Evolutionary conservation across 257 asterid species (phyloP).

Genomic region (Capsicum rhomboideum): DNA sequence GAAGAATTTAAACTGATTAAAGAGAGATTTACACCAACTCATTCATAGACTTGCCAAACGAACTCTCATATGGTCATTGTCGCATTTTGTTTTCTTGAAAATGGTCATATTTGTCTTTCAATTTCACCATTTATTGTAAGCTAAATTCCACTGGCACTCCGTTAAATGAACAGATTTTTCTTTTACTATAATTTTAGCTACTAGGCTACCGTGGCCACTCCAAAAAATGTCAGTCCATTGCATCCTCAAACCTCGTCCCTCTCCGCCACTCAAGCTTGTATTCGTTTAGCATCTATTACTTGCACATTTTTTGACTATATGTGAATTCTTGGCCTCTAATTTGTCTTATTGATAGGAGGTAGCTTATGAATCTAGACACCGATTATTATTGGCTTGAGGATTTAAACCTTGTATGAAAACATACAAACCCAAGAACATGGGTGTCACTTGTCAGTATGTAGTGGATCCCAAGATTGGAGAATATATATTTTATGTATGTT

Average conservation of each 20-base stretch:
- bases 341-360: background rate
- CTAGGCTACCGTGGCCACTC: background rate
- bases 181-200: background rate
- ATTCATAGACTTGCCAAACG: background rate
- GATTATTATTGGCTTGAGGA: background rate
- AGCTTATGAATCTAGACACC: background rate
- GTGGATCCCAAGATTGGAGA: background rate
- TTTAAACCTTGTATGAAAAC: background rate
- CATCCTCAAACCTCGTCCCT: background rate
- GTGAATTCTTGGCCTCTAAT: background rate
- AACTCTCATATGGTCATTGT: background rate
- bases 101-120: background rate
- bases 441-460: background rate
- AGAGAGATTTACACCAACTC: background rate
- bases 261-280: background rate
- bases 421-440: background rate
- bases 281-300: background rate
- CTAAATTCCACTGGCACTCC: background rate
- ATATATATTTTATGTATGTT: background rate
- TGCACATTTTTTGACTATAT: background rate
- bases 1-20: background rate
- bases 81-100: no score
- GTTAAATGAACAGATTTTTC: background rate
- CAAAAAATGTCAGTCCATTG: background rate
- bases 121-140: background rate